Conservation (phyloP, 2,329 filamentous ascomycete species). For the Fonsecaea pedrosoi region DNA sequence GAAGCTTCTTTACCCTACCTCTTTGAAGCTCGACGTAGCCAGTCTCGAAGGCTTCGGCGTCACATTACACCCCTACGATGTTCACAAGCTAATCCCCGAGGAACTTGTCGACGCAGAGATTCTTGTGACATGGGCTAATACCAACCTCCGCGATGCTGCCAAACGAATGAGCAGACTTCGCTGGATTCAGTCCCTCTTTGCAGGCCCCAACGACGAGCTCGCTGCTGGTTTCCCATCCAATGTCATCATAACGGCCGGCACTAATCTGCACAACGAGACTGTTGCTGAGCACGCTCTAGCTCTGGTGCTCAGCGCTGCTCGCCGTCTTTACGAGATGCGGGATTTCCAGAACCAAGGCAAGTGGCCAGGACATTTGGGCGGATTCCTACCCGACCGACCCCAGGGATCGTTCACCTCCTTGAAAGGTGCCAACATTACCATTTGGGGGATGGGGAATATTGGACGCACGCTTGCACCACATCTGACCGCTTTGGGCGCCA, state of each 20-base stretch:
- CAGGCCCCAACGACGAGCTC: slow-evolving; percentile 71
- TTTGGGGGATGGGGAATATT: slow-evolving; percentile 72
- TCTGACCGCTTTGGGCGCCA: slow-evolving; percentile 62
- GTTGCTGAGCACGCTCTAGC: slow-evolving; percentile 70
- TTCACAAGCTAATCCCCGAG: slow-evolving; percentile 62
- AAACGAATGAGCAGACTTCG: slow-evolving; percentile 62
- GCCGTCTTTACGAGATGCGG: slow-evolving; percentile 48
- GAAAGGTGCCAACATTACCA: slow-evolving; percentile 62
- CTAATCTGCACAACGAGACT: slow-evolving; percentile 67
- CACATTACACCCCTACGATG: slow-evolving; percentile 64
- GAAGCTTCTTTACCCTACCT: slow-evolving; percentile 72
- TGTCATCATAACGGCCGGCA: slow-evolving; percentile 65
- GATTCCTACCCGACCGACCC: slow-evolving; percentile 55
- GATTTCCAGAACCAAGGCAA: slow-evolving; percentile 63
- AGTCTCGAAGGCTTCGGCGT: slow-evolving; percentile 64
- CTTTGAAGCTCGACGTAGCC: slow-evolving; percentile 62
- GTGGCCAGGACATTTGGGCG: slow-evolving; percentile 68
- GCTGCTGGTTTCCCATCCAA: slow-evolving; percentile 64
- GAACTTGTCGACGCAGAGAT: slow-evolving; percentile 65
- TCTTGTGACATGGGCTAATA: slow-evolving; percentile 68
- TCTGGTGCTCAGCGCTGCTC: slow-evolving; percentile 44
- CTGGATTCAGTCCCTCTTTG: slow-evolving; percentile 71
- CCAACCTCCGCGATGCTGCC: slow-evolving; percentile 66
- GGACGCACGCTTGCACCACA: slow-evolving; percentile 65
- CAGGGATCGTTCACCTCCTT: slow-evolving; percentile 64